Evolutionary conservation across 2,329 filamentous ascomycete genomes (phyloP).

Genomic region (Penicillium brevicompactum): DNA sequence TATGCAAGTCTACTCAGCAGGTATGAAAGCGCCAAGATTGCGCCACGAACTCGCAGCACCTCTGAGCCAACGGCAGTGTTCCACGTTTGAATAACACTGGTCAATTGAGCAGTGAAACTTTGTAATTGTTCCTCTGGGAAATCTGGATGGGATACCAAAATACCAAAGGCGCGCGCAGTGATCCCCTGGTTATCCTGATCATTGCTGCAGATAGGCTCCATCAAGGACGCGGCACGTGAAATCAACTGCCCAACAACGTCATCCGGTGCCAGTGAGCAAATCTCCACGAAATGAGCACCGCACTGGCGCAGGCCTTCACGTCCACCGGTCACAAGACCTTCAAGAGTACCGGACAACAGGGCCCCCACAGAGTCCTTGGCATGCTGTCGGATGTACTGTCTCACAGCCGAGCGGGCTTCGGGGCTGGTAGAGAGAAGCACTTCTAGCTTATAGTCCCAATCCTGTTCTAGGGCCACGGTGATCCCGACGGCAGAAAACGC

Average conservation of each 20-base stretch:
- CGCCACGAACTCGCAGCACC: conserved; percentile 62
- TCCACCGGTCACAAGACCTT: conserved; percentile 44
- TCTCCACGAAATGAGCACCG: conserved; percentile 54
- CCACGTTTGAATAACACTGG: conserved; percentile 55
- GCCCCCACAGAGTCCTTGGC: conserved; percentile 41
- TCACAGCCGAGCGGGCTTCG: conserved; percentile 60
- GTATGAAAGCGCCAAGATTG: conserved; percentile 61
- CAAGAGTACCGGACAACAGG: conserved; percentile 50
- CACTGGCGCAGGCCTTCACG: conserved; percentile 48
- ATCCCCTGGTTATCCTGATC: conserved; percentile 67
- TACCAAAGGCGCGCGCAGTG: conserved; percentile 72
- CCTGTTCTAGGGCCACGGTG: conserved; percentile 64
- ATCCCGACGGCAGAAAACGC: conserved; percentile 52
- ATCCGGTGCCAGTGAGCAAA: conserved; percentile 59
- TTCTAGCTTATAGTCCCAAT: conserved; percentile 83
- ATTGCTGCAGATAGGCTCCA: conserved; percentile 69
- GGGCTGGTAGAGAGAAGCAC: conserved; percentile 71
- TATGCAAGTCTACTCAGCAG: conserved; percentile 60
- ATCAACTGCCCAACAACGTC: conserved; percentile 55
- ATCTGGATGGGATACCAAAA: conserved; percentile 68
- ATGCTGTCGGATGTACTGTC: conserved; percentile 34
- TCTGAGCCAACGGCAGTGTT: conserved; percentile 61
- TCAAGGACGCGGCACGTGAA: conserved; percentile 54
- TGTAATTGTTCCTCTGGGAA: conserved; percentile 45
- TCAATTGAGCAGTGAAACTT: conserved; percentile 49